Evolutionary conservation across 2,329 filamentous ascomycete species (phyloP).

Genomic region (Chrysoporthe cubensis): DNA sequence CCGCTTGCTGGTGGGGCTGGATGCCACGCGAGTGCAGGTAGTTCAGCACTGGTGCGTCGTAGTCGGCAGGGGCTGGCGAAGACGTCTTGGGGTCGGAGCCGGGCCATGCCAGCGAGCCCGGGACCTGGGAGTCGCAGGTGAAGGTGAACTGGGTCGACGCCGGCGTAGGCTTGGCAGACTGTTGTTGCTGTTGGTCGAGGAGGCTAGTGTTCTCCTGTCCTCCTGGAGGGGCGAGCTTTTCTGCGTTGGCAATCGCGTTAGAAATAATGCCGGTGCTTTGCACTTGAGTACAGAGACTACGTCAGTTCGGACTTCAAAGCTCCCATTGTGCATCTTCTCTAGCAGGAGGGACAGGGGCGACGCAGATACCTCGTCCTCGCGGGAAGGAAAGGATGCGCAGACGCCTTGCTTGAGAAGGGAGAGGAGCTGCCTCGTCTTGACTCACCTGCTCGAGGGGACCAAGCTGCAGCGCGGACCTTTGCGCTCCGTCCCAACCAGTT

Average conservation of each 20-base stretch:
- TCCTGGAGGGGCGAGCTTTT: conserved; percentile 64
- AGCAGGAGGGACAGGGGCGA: not conserved
- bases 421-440: conserved; percentile 23
- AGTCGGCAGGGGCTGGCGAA: conserved; percentile 23
- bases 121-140: conserved; percentile 88
- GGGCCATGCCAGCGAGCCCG: conserved; percentile 77
- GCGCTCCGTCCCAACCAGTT: conserved; percentile 56
- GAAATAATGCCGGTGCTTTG: conserved; percentile 82
- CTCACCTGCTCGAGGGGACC: conserved; percentile 53
- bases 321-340: conserved; percentile 9
- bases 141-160: conserved; percentile 94
- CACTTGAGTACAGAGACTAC: conserved; percentile 33
- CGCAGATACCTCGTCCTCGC: not conserved
- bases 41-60: conserved; percentile 30
- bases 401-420: not conserved
- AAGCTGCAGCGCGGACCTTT: conserved; percentile 50
- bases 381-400: not conserved
- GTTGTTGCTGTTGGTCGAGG: conserved; percentile 56
- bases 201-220: conserved; percentile 81
- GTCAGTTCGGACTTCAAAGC: conserved; percentile 31
- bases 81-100: conserved; percentile 47
- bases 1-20: conserved; percentile 16
- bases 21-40: conserved; percentile 22
- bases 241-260: conserved; percentile 86
- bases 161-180: conserved; percentile 62